Evolutionary conservation across 164 flowering plant genomes (phyloP).

Genomic region (Chloranthus sessilifolius): DNA sequence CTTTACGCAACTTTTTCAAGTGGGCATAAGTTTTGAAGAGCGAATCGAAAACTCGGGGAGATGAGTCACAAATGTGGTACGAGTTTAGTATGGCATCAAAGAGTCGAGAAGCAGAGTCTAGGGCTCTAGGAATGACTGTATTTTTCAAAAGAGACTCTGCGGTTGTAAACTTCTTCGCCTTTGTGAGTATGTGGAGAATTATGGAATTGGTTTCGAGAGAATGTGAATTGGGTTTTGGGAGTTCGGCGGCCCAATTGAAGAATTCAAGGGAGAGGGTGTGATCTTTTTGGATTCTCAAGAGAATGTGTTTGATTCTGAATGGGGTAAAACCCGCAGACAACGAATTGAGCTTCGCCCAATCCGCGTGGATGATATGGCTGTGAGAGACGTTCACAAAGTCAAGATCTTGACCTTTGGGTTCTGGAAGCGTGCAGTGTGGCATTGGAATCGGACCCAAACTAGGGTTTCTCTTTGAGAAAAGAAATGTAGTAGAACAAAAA

Average conservation of each 20-base stretch:
- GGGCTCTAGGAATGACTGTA: conserved; percentile 21
- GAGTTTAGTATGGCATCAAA: conserved; percentile 63
- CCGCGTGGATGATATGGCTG: conserved; percentile 72
- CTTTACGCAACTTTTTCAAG: conserved; percentile 66
- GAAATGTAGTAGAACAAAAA: too few relatives aligned
- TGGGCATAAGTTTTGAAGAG: conserved; percentile 77
- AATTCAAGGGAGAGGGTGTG: conserved; percentile 71
- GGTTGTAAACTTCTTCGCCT: conserved; percentile 52
- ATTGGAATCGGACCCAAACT: conserved; percentile 51
- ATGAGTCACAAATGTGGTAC: conserved; percentile 68
- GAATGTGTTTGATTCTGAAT: conserved; percentile 59
- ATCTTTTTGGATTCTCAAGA: conserved; percentile 62
- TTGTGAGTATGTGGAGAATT: conserved; percentile 71
- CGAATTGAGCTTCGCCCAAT: conserved; percentile 59
- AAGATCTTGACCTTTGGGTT: conserved; percentile 77
- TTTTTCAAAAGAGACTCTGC: conserved; percentile 56
- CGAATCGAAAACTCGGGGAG: conserved; percentile 70
- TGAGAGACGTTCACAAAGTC: conserved; percentile 77
- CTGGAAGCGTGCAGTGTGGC: conserved; percentile 64
- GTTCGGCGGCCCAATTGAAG: conserved; percentile 62
- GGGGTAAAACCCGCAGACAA: conserved; percentile 44
- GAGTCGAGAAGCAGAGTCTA: conserved; percentile 41
- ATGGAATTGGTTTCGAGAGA: conserved; percentile 57
- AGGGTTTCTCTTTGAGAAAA: too few relatives aligned
- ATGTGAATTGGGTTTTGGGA: conserved; percentile 32